phyloP scores from a whole-genome alignment of 2,329 filamentous ascomycete genomes.

The Penicillium psychrosexuale region DNA sequence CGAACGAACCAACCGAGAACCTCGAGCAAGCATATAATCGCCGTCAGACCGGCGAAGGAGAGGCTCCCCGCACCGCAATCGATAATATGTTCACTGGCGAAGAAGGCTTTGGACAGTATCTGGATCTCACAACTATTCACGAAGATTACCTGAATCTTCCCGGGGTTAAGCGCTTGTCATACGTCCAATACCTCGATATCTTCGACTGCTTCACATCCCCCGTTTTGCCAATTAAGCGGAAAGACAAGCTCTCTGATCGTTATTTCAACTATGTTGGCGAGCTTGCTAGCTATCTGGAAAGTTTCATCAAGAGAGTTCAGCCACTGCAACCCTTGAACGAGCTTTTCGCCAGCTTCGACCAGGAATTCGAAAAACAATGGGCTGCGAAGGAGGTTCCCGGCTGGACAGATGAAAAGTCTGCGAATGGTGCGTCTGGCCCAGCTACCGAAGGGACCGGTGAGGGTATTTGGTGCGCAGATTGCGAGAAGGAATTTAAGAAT shows the following conservation, averaged over 20 bases:
- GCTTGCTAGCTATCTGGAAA: constrained; percentile 78
- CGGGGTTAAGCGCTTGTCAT: constrained; percentile 77
- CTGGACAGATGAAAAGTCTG: constrained; percentile 62
- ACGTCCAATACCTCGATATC: constrained; percentile 86
- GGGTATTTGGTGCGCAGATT: constrained; percentile 84
- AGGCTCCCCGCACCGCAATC: constrained; percentile 64
- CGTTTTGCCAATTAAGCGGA: constrained; percentile 68
- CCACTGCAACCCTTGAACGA: constrained; percentile 84
- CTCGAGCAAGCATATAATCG: constrained; percentile 87
- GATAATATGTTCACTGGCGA: constrained; percentile 95
- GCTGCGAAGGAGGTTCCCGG: constrained; percentile 72
- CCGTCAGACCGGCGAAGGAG: constrained; percentile 62
- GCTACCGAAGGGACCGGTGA: constrained; percentile 59
- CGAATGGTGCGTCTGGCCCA: constrained; percentile 42
- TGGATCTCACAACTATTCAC: constrained; percentile 80
- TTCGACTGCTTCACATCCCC: constrained; percentile 84
- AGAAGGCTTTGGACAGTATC: constrained; percentile 87
- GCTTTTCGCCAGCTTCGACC: constrained; percentile 70
- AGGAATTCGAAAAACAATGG: constrained; percentile 83
- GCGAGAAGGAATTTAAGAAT: constrained; percentile 93
- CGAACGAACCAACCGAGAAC: constrained; percentile 92
- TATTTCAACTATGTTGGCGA: constrained; percentile 88
- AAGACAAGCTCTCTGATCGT: constrained; percentile 84
- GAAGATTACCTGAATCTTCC: constrained; percentile 89
- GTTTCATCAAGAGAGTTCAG: constrained; percentile 77